Conservation (phyloP, 306 rosid species). For the Argentina anserina region DNA sequence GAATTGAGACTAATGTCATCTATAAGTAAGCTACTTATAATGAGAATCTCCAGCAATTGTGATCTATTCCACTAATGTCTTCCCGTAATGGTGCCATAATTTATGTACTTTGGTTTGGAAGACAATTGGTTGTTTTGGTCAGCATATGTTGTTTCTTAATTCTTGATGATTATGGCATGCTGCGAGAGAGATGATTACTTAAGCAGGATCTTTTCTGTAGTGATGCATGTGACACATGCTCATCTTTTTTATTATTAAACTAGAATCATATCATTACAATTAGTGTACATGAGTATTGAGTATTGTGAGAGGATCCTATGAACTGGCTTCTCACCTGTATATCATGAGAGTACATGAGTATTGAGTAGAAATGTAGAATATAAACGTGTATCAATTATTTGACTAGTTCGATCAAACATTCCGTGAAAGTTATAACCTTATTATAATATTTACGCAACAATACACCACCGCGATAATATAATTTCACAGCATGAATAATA, state of each 20-base stretch:
- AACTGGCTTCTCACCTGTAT: background rate
- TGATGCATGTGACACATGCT: background rate
- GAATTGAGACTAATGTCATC: background rate
- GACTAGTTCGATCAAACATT: background rate
- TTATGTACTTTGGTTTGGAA: background rate
- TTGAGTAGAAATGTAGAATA: no score
- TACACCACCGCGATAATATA: no score
- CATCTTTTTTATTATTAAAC: background rate
- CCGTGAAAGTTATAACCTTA: no score
- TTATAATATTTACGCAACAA: no score
- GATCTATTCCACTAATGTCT: background rate
- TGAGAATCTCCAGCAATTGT: background rate
- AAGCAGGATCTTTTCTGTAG: background rate
- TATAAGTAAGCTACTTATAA: background rate
- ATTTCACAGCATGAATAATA: no score
- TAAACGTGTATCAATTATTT: background rate
- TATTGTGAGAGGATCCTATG: background rate
- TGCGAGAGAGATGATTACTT: conserved; percentile 1
- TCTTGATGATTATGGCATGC: background rate
- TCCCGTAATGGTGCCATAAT: background rate
- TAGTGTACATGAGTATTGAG: no score
- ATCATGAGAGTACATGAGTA: no score
- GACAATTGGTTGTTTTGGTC: background rate
- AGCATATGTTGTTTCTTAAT: background rate
- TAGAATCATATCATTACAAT: background rate